Evolutionary conservation across 2,329 filamentous ascomycete genomes (phyloP), one percentile per base, ranked within the genome.

Genomic region (Colletotrichum endophyticum): DNA sequence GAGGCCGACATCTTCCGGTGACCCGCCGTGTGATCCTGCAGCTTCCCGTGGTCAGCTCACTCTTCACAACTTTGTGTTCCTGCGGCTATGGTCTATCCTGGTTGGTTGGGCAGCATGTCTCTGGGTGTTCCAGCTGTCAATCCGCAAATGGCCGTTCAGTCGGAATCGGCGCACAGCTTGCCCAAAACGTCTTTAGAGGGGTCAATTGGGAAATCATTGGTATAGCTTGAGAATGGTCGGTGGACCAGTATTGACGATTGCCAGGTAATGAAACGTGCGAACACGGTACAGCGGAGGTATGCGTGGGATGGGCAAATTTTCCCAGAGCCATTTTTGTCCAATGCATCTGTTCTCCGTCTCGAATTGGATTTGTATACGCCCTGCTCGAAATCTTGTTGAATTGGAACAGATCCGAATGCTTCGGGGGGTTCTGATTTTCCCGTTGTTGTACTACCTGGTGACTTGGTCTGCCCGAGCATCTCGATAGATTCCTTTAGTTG

Each of bases 1-100:
- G n/a, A 57, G 19, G 66, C 66, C 66, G 49, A 59, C 28, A 68
- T 68, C n/a, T 36, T 36, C 66, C 66, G 59, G 28, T 22, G 69
- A 36, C 59, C 69, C 69, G 69, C 69, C 28, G 49, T 56, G 27
- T 39, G 30, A 49, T 66, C 30, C 39, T 66, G 69, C 59, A 56
- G 69, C 59, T 53, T 66, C n/a, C 69, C 68, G 28, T 62, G n/a
- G 56, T 70, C 53, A 22, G 16, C 32, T 62, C 36, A 44, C 44
- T 32, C 56, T 57, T 32, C 15, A 27, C 34, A 49, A 36, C 63
- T 49, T 19, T 44, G 34, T 28, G 34, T 30, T 27, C 39, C 19
- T 27, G 63, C 34, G 22, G 36, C 25, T 28, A 66, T 53, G 28
- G 59, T 36, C 28, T 34, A 63, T 3, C 59, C 59, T 63, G 30